Evolutionary conservation across 2,329 filamentous ascomycete species (phyloP), one percentile per base, ranked within the genome.

Genomic region (Rhexocercosporidium sp.): DNA sequence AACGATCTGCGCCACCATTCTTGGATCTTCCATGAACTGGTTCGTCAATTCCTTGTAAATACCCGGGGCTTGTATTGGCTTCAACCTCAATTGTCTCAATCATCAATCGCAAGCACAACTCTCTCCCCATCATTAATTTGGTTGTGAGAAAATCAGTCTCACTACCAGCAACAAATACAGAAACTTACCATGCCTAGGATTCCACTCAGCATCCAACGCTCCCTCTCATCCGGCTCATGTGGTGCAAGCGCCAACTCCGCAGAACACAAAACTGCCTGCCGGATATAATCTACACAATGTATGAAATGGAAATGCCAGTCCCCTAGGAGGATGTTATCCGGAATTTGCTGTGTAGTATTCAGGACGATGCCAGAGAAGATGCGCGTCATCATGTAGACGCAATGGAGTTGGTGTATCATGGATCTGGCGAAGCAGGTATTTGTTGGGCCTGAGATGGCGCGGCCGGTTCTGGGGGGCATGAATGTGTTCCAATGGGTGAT

Each of bases 281-380:
- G 25, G 25, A 61, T 27, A 37, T 61, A 61, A 37, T 61, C 59
- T 25, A 61, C 59, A 49, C 59, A 61, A 46, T 61, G 59, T 41
- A 49, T 47, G 27, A 61, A 61, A 37, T 61, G 59, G 7, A 47
- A 49, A 46, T 47, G 22, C 59, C 59, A 61, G 37, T 61, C 59
- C 1, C 49, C 57, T 14, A 22, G 57, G 14, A 60, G 14, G 1
- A 44, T 2, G 2, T n/a, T 31, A 11, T 39, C 54, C 7, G 14
- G 12, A 7, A 47, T 31, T 7, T 7, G 9, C 9, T 20, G 12
- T n/a, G 57, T 47, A 7, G 39, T 47, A 22, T 60, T 60, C 22
- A 60, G 39, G 7, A 31, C 39, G 25, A 60, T 20, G 22, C 57
- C 57, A 12, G 57, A 60, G 25, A 60, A 60, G 3, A 47, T 60